Conservation (phyloP, 768 basidiomycete genomes). For the Mycena alexandri region DNA sequence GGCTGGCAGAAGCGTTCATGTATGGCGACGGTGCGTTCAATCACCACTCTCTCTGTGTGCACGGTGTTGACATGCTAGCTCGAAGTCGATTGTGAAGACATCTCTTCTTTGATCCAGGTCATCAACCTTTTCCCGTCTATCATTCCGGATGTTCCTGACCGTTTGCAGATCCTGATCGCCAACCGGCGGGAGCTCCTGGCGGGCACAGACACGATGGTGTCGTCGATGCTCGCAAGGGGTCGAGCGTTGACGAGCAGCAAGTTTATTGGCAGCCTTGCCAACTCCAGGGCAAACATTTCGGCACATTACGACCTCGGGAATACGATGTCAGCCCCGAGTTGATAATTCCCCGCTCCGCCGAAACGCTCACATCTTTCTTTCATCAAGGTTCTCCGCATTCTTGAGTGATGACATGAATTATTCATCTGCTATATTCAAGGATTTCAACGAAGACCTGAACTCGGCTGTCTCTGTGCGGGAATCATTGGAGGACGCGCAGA, state of each 20-base stretch:
- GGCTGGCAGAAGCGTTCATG: constrained; percentile 36
- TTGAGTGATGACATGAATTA: constrained; percentile 68
- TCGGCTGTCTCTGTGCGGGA: constrained; percentile 46
- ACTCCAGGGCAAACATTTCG: constrained; percentile 62
- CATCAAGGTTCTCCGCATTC: constrained; percentile 44
- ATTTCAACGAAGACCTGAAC: constrained; percentile 53
- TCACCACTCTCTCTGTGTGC: neutral
- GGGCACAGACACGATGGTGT: constrained; percentile 24
- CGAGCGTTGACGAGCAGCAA: constrained; percentile 40
- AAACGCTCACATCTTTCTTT: neutral
- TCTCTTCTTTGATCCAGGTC: constrained; percentile 36
- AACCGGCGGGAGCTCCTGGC: constrained; percentile 27
- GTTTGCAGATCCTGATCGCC: constrained; percentile 33
- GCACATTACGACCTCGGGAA: constrained; percentile 71
- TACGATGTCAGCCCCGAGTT: constrained; percentile 56
- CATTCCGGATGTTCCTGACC: neutral
- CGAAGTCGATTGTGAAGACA: constrained; percentile 36
- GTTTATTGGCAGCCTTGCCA: constrained; percentile 61
- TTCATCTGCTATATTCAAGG: constrained; percentile 62
- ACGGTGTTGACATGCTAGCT: neutral
- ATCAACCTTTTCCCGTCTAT: neutral
- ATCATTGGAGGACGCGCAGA: constrained; percentile 39
- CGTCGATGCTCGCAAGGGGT: constrained; percentile 30
- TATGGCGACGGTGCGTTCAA: constrained; percentile 33
- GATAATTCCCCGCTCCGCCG: neutral